Evolutionary conservation across 1,284 basidiomycete species (phyloP).

Genomic region (Caloboletus firmus): DNA sequence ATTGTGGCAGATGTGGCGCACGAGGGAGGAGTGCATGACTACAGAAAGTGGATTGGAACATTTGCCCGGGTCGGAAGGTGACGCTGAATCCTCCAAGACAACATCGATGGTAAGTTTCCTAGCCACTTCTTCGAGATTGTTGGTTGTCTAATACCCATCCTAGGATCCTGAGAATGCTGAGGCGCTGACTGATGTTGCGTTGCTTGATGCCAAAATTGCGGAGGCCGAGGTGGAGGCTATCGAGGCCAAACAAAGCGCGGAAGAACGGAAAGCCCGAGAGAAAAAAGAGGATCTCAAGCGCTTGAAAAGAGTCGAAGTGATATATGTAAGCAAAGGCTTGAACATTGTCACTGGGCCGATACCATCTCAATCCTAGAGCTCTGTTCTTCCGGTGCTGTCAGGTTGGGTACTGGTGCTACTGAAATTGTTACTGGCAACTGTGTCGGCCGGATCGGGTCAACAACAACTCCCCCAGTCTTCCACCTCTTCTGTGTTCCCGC

Average conservation of each 20-base stretch:
- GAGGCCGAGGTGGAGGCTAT: conserved; percentile 59
- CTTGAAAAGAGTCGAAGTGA: conserved; percentile 83
- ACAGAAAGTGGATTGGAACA: conserved; percentile 89
- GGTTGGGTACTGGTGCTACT: conserved; percentile 88
- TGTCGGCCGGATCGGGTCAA: conserved; percentile 69
- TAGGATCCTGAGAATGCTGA: conserved; percentile 63
- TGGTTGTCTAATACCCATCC: conserved; percentile 3
- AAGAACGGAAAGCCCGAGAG: conserved; percentile 66
- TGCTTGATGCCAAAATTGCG: conserved; percentile 70
- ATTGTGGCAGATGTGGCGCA: conserved; percentile 92
- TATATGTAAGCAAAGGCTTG: conserved; percentile 67
- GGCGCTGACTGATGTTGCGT: conserved; percentile 63
- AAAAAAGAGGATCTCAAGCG: conserved; percentile 78
- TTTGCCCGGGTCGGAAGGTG: conserved; percentile 65
- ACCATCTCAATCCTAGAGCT: conserved; percentile 46
- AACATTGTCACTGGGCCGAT: conserved; percentile 4
- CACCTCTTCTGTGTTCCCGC: conserved; percentile 64
- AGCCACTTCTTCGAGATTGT: conserved; percentile 2
- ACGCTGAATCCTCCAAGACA: conserved; percentile 47
- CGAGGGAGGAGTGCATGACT: conserved; percentile 92
- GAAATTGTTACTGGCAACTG: conserved; percentile 86
- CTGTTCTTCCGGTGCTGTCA: conserved; percentile 79
- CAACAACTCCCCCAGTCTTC: conserved; percentile 58
- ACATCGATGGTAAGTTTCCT: conserved; percentile 39
- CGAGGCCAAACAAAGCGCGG: conserved; percentile 50